Evolutionary conservation across 805 yeast species (phyloP), one percentile per base, ranked within the genome.

Genomic region (Ogataea pilisensis): DNA sequence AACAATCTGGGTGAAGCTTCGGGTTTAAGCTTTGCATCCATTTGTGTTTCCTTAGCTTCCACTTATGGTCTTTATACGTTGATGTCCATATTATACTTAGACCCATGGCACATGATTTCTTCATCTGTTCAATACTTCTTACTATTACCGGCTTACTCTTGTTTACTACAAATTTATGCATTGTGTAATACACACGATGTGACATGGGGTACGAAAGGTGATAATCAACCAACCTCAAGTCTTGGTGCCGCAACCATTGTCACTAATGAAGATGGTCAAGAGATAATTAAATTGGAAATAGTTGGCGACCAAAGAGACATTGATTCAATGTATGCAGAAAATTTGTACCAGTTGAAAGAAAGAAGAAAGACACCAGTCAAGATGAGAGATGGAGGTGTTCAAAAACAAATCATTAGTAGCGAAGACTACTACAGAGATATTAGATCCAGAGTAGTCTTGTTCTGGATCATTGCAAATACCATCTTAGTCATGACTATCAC

Each of bases 201-300:
- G 37, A 85, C 96, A 0, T 91, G 99, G 99, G 99, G 99, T 65
- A 91, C 99, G 2, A 91, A 91, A 61, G 99, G 99, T 51, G 96
- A 90, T 45, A 85, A 82, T 48, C 77, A 76, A 45, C 83, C 79
- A 34, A 75, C 78, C 16, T 77, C 78, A 48, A 83, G 77, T 45
- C 69, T 82, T 28, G 90, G 95, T 35, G 82, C 85, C 34, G 95
- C 95, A 37, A 85, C 85, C 24, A 84, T 86, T 46, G 82, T 78
- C 37, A 82, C 85, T 57, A 82, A 82, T 45, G 93, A 84, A 40
- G 76, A 83, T 43, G 95, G 95, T 38, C 83, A 81, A 46, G 90
- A 85, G 57, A 84, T 88, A 30, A 88, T 86, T 32, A 89, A 85
- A 48, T 78, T 85, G 27, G 95, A 85, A 49, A 78, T 84, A 53